phyloP scores from a whole-genome alignment of 192 early-diverging fungal genomes.

The Thamnidium elegans region DNA sequence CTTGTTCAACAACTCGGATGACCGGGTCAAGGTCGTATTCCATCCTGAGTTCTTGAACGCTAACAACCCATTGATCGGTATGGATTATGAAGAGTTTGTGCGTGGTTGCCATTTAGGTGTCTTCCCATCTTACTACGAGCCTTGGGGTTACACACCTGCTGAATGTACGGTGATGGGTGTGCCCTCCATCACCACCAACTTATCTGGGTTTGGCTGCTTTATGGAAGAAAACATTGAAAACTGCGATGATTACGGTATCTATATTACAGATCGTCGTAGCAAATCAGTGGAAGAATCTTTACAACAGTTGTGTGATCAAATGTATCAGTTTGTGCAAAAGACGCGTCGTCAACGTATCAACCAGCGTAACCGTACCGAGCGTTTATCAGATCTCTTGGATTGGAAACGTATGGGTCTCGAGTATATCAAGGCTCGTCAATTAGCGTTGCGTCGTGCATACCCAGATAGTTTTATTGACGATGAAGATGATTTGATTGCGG shows the following conservation, averaged over 20 bases:
- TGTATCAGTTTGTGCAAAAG: conserved; percentile 95
- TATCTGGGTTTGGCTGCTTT: conserved; percentile 96
- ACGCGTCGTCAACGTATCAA: conserved; percentile 95
- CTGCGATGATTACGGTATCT: conserved; percentile 94
- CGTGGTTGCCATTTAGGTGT: conserved; percentile 96
- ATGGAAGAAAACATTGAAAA: conserved; percentile 97
- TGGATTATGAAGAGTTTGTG: conserved; percentile 99
- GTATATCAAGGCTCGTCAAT: conserved; percentile 96
- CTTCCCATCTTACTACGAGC: conserved; percentile 97
- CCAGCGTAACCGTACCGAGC: conserved; percentile 96
- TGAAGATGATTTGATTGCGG: conserved; percentile 56
- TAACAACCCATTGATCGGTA: conserved; percentile 88
- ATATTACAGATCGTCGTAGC: conserved; percentile 92
- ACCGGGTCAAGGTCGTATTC: conserved; percentile 96
- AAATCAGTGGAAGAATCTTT: conserved; percentile 90
- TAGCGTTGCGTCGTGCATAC: conserved; percentile 85
- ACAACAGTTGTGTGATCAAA: conserved; percentile 80
- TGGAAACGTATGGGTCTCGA: conserved; percentile 98
- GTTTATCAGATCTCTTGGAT: conserved; percentile 92
- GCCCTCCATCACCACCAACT: conserved; percentile 93
- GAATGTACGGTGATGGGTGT: conserved; percentile 99
- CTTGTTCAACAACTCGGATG: conserved; percentile 85
- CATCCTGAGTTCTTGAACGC: conserved; percentile 98
- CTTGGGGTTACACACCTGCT: conserved; percentile 97
- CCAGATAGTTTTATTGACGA: conserved; percentile 80